Base-by-base conservation (phyloP, 75 land plant genomes). In the Pinus tabuliformis region DNA sequence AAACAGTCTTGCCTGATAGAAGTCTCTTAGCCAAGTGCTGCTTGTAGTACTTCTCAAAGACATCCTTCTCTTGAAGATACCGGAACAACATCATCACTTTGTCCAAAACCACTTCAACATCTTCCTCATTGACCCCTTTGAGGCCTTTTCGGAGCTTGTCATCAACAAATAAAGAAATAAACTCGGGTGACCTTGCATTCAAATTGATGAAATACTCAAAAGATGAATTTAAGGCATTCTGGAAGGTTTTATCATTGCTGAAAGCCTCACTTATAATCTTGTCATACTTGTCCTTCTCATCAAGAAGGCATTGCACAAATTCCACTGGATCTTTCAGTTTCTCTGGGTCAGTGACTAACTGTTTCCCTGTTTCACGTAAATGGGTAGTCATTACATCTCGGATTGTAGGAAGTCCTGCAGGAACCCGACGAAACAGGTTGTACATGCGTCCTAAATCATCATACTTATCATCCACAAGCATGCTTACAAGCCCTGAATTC, bases 51-150 rank as follows among this genome's bases (percentile, higher is more conserved):
- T 94, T 95, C 80, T 97, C 99, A 84, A 97, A 97, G 8, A 97
- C 92, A 87, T 97, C 99, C 71, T 97, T 97, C 82, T 95, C 99
- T 77, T 97, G 99, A 61, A 97, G 78, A 76, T 92, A 97, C 30
- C 99, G 85, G 89, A 97, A 97, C 75, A 97, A 57, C 91, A 94
- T 91, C 99, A 97, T 92, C 56, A 97, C 98, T 78, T 97, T 97
- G 71, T 97, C 99, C 56, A 97, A 86, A n/a, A 95, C 86, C 73
- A 52, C 78, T 85, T 97, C 99, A 11, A 92, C 85, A 72, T 97
- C 99, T 83, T 94, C 99, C 77, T 97, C 99, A 80, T 89, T 95
- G 0, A 90, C 93, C 21, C 91, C 99, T 73, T 92, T 97, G 62
- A 95, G 80, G 11, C 99, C 98, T 76, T 91, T 92, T 58, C 98